Percentiles rank a stretch among this genome's conserved stretches.
phyloP scores from a whole-genome alignment of 1,284 basidiomycete genomes.

The Ceraceosorus guamensis region DNA sequence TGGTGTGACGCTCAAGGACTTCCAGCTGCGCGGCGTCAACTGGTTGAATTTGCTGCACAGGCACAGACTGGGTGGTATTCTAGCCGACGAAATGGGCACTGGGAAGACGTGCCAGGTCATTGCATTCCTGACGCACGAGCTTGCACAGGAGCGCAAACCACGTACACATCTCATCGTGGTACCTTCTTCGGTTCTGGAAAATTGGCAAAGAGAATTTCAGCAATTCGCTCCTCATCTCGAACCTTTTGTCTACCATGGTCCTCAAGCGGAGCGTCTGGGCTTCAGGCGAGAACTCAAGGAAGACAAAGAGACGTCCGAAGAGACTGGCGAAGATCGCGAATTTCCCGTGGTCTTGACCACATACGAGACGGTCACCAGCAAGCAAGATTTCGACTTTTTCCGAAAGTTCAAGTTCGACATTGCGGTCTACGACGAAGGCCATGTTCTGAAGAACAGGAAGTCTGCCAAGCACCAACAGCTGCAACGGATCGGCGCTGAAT shows the following conservation, averaged over 20 bases:
- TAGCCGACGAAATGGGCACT: slow-evolving; percentile 73
- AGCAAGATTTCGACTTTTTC: slow-evolving; percentile 85
- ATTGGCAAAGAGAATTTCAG: slow-evolving; percentile 94
- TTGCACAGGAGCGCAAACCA: slow-evolving; percentile 56
- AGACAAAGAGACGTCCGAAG: slow-evolving; percentile 50
- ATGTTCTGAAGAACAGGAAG: slow-evolving; percentile 92
- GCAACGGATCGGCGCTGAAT: slow-evolving; percentile 73
- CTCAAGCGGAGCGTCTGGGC: slow-evolving; percentile 74
- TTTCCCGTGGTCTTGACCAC: slow-evolving; percentile 94
- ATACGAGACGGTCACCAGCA: slow-evolving; percentile 58
- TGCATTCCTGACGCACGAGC: slow-evolving; percentile 62
- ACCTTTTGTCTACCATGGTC: slow-evolving; percentile 89
- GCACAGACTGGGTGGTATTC: slow-evolving; percentile 78
- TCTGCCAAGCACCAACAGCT: slow-evolving; percentile 88
- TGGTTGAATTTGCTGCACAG: slow-evolving; percentile 86
- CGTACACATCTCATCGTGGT: slow-evolving; percentile 93
- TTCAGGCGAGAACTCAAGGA: slow-evolving; percentile 62
- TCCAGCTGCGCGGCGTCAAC: slow-evolving; percentile 93
- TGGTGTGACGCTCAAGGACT: slow-evolving; percentile 80
- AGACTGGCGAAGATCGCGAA: slow-evolving; percentile 49
- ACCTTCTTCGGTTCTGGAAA: slow-evolving; percentile 84
- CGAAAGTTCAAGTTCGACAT: slow-evolving; percentile 49
- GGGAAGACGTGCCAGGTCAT: slow-evolving; percentile 99
- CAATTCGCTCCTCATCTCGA: slow-evolving; percentile 76
- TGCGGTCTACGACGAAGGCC: slow-evolving; percentile 82